Evolutionary conservation across 2,329 filamentous ascomycete genomes (phyloP).

Genomic region (Neonectria neomacrospora): DNA sequence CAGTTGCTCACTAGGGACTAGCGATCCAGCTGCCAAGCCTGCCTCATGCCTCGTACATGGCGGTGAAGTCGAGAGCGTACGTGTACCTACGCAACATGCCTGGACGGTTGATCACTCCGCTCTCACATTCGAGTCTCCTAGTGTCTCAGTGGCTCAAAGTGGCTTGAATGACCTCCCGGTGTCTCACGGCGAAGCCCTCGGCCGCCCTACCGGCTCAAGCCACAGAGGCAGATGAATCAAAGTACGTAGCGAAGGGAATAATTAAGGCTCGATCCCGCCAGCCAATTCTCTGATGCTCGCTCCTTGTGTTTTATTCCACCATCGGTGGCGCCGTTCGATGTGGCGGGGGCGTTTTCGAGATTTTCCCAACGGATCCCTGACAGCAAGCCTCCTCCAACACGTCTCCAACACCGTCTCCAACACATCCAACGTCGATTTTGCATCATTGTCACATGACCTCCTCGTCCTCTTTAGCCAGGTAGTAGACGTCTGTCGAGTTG

Average conservation of each 20-base stretch:
- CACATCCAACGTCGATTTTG: too few relatives aligned
- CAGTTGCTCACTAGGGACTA: too few relatives aligned
- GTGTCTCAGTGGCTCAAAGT: not conserved
- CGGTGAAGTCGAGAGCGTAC: not conserved
- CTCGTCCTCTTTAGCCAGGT: too few relatives aligned
- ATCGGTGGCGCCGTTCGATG: not conserved
- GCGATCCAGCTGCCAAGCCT: not conserved
- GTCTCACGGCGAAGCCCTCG: not conserved
- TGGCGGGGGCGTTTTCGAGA: not conserved
- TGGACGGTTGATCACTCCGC: not conserved
- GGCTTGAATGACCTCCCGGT: not conserved
- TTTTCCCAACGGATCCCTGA: not conserved
- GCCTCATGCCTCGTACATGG: not conserved
- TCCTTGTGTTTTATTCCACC: not conserved
- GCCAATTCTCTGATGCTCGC: not conserved
- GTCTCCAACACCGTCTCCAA: not conserved
- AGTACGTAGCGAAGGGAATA: not conserved
- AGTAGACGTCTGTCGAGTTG: too few relatives aligned
- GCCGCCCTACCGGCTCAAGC: not conserved
- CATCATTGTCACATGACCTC: conserved; percentile 7
- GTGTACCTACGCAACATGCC: not conserved
- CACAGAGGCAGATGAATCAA: not conserved
- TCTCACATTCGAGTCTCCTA: not conserved
- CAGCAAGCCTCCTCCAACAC: not conserved
- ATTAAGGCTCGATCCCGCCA: not conserved